Base-by-base conservation (phyloP, 2,329 filamentous ascomycete species). In the Pseudogymnoascus sp. region DNA sequence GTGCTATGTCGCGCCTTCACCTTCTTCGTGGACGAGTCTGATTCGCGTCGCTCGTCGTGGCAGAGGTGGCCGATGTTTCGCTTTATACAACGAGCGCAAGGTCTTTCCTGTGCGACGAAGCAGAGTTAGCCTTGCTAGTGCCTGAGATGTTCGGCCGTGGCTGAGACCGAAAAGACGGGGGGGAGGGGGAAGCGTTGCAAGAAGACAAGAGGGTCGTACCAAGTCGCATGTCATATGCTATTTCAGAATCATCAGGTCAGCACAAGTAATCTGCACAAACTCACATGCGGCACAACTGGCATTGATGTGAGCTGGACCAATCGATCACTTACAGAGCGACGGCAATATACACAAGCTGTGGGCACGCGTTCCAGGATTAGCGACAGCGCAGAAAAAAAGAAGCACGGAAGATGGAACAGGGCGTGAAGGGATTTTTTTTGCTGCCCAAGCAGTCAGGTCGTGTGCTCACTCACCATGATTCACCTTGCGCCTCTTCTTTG, bases 61-160 rank as follows among this genome's bases (percentile, higher is more conserved):
- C 95, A 99, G 69, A 99, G 83, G 77, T 99, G 95, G 72, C 93
- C 95, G 76, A 99, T 99, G 79, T 96, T 96, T 73, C 95, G 88
- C 80, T 97, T 99, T 78, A 97, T 91, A 81, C 95, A 99, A 78
- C 95, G 86, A 72, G 91, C 93, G 83, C 95, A 99, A 72, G 95
- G 95, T 75, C 95, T 88, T 80, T 96, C 91, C 91, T 96, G 76
- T 71, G 68, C 64, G 64, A 72, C 71, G 64, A 64, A 65, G 65
- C 35, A 65, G 59, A 63, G 65, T 72, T 70, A 72, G 70, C 69
- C 68, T 71, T 67, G 67, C 64, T 67, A 64, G 63, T 68, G 66
- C 67, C 65, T 64, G 72, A 56, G 71, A 70, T 68, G 71, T 68
- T 70, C 38, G 63, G 67, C 63, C 64, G 70, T 67, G 71, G 69